These are phyloP conservation scores for Batkoa obscura DNA, from an alignment of 371 early-diverging fungal genomes.

Conservation along the genomic window DNA sequence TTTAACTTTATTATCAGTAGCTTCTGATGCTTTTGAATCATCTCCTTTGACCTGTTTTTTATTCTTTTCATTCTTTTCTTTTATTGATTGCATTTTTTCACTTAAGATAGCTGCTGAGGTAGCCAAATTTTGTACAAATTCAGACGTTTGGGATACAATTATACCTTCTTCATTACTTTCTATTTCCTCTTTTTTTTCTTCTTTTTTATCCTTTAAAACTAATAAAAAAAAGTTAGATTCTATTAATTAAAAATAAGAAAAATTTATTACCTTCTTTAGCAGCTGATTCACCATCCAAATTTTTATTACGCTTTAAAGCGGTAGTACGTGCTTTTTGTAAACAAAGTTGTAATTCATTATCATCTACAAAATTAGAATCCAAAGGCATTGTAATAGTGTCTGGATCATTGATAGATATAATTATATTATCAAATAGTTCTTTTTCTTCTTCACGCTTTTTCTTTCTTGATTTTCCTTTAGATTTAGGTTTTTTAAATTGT, in stretches of 20 bases:
- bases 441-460: constrained; percentile 9
- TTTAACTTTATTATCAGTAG: background rate
- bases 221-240: too few species aligned
- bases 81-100: constrained; percentile 7
- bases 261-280: constrained; percentile 8
- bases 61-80: constrained; percentile 8
- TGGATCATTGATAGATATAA: too few species aligned
- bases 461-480: constrained; percentile 29
- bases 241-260: constrained; percentile 1
- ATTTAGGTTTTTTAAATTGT: constrained; percentile 63
- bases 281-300: constrained; percentile 35
- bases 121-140: constrained; percentile 45
- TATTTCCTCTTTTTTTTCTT: constrained; percentile 16
- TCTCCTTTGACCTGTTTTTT: constrained; percentile 8
- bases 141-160: constrained; percentile 24
- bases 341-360: constrained; percentile 77
- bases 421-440: background rate
- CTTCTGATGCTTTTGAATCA: constrained; percentile 19
- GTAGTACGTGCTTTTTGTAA: constrained; percentile 46
- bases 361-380: constrained; percentile 61
- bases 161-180: constrained; percentile 15
- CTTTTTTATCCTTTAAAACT: constrained; percentile 1
- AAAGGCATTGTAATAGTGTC: background rate
- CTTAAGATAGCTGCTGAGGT: constrained; percentile 17
- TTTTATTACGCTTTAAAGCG: constrained; percentile 32